These are phyloP conservation scores for Penicillium subrubescens DNA, from an alignment of 495 filamentous ascomycete genomes.

Conservation along the genomic window DNA sequence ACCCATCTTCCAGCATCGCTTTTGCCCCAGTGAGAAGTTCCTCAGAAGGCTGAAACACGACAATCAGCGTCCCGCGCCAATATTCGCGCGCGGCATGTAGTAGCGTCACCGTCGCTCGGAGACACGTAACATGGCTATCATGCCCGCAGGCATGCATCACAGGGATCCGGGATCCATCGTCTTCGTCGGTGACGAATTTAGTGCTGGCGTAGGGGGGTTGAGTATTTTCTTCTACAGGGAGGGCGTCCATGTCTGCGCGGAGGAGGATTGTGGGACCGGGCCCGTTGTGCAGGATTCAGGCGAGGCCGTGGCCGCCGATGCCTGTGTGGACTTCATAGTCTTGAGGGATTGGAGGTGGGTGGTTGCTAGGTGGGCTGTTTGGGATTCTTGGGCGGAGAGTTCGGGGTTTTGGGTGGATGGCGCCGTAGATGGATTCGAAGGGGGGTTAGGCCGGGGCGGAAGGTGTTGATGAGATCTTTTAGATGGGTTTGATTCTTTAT, in stretches of 20 bases:
- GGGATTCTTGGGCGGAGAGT: constrained; percentile 50
- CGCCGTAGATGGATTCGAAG: constrained; percentile 49
- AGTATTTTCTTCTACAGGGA: constrained; percentile 60
- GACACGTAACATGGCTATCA: constrained; percentile 59
- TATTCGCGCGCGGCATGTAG: constrained; percentile 39
- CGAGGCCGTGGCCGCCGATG: constrained; percentile 61
- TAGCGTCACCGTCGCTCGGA: constrained; percentile 53
- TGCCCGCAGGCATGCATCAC: constrained; percentile 73
- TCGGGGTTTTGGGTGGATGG: constrained; percentile 54
- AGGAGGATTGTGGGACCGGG: constrained; percentile 54
- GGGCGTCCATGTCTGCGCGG: constrained; percentile 63
- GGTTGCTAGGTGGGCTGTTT: constrained; percentile 45
- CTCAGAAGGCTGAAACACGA: constrained; percentile 64
- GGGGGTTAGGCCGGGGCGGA: constrained; percentile 36
- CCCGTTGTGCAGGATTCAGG: constrained; percentile 59
- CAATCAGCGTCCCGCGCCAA: constrained; percentile 60
- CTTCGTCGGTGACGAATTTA: constrained; percentile 38
- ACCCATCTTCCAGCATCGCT: constrained; percentile 62
- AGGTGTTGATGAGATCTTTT: constrained; percentile 5
- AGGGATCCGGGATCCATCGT: constrained; percentile 52
- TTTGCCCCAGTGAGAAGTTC: constrained; percentile 57
- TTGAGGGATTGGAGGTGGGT: constrained; percentile 36
- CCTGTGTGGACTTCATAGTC: constrained; percentile 48
- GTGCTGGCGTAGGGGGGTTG: constrained; percentile 57
- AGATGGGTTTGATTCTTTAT: neutral